Conservation (phyloP, 2,329 filamentous ascomycete genomes). For the Hymenoscyphus salicellus region DNA sequence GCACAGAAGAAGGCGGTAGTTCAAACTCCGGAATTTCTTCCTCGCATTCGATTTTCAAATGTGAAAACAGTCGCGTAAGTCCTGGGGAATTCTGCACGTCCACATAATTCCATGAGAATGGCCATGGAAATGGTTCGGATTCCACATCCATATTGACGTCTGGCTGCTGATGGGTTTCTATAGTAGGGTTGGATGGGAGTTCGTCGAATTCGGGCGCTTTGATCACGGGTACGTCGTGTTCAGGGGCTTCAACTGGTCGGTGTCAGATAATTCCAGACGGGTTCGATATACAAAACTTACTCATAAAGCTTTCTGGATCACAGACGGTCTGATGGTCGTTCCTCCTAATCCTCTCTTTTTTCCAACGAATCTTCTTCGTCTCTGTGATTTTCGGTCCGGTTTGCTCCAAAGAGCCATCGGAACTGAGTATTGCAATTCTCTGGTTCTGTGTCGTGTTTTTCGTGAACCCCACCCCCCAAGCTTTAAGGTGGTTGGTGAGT, state of each 20-base stretch:
- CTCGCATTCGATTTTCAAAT: not conserved
- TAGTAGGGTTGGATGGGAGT: no score
- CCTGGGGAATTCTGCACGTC: not conserved
- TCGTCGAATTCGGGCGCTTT: no score
- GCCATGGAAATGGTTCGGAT: not conserved
- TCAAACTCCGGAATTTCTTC: not conserved
- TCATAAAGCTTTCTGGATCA: not conserved
- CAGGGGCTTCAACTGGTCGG: no score
- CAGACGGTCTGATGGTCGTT: not conserved
- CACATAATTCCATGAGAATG: not conserved
- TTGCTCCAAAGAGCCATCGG: no score
- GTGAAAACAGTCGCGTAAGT: not conserved
- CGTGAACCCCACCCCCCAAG: not conserved
- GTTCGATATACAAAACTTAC: not conserved
- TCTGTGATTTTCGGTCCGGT: not conserved
- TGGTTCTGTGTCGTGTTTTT: no score
- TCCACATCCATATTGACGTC: not conserved
- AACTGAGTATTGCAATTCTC: no score
- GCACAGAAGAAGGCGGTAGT: not conserved
- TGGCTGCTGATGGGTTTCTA: not conserved
- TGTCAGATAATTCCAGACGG: no score
- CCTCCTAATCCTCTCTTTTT: not conserved
- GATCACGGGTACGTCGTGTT: no score
- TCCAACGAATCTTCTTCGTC: not conserved
- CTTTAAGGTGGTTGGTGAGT: not conserved